A percentile compares a stretch with the other conserved stretches of the same genome.
Evolutionary conservation across 1,284 basidiomycete genomes (phyloP).

Genomic region (Melampsora occidentalis): DNA sequence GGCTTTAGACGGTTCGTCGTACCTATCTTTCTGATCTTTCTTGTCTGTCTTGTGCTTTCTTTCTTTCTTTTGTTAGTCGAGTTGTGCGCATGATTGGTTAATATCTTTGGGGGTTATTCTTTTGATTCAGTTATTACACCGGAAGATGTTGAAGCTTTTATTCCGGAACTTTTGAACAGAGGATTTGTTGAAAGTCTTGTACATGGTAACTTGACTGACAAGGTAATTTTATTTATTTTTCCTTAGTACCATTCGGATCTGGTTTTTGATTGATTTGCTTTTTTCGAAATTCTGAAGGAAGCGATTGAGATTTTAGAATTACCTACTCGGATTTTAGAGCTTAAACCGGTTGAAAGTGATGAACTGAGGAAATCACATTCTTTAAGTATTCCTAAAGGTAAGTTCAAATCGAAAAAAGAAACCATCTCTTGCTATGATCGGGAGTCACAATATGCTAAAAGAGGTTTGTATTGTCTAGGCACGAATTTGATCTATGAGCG

Average conservation of each 20-base stretch:
- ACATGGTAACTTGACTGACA: conserved; percentile 83
- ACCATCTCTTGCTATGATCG: conserved; percentile 45
- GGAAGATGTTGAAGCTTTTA: conserved; percentile 71
- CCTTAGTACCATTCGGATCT: conserved; percentile 26
- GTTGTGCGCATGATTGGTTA: not conserved
- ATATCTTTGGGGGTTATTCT: not conserved
- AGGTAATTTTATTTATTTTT: conserved; percentile 49
- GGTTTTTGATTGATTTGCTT: conserved; percentile 12
- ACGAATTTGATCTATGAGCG: conserved; percentile 69
- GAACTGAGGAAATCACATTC: conserved; percentile 64
- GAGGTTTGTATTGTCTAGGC: not conserved
- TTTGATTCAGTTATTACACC: conserved; percentile 63
- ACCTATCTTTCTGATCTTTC: not conserved
- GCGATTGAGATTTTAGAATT: conserved; percentile 71
- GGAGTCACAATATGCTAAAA: conserved; percentile 42
- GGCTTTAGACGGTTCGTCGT: conserved; percentile 5
- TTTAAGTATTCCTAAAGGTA: conserved; percentile 68
- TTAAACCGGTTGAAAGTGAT: conserved; percentile 61
- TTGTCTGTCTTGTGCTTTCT: not conserved
- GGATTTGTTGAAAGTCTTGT: conserved; percentile 74
- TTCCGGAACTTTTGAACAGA: conserved; percentile 64
- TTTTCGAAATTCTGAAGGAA: conserved; percentile 59
- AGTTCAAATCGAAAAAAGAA: conserved; percentile 45
- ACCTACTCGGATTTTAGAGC: conserved; percentile 67
- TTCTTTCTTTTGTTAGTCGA: no score